These are phyloP conservation scores for Naganishia sp. DNA, from an alignment of 1,284 basidiomycete genomes.

Conservation along the genomic window DNA sequence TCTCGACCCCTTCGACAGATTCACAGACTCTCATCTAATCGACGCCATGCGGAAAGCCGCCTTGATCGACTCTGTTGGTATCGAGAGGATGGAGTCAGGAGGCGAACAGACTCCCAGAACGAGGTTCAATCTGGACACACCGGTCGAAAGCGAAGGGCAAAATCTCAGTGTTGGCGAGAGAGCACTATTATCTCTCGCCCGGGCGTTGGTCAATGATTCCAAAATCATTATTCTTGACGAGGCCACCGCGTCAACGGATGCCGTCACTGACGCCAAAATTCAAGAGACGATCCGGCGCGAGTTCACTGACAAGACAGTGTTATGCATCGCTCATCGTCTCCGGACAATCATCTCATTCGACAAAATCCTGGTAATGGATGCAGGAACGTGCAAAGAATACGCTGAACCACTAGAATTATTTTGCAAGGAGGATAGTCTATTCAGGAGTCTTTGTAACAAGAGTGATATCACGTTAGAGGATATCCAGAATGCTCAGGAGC, in stretches of 20 bases:
- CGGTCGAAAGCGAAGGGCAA: conserved; percentile 65
- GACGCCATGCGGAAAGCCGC: conserved; percentile 75
- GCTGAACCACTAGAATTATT: conserved; percentile 51
- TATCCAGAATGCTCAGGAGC: conserved; percentile 41
- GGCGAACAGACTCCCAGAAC: neutral
- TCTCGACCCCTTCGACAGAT: conserved; percentile 68
- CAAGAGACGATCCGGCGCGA: conserved; percentile 82
- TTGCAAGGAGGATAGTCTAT: conserved; percentile 45
- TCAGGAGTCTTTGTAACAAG: conserved; percentile 55
- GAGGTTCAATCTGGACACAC: conserved; percentile 61
- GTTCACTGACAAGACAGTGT: conserved; percentile 74
- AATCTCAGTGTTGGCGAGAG: conserved; percentile 63
- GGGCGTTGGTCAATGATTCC: conserved; percentile 75
- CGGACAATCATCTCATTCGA: conserved; percentile 64
- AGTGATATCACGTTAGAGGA: conserved; percentile 54
- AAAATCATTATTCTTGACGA: conserved; percentile 76
- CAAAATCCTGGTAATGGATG: conserved; percentile 50
- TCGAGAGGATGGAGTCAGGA: neutral
- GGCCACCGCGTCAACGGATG: conserved; percentile 68
- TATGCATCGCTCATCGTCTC: conserved; percentile 71
- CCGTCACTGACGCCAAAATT: conserved; percentile 75
- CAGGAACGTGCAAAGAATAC: conserved; percentile 47
- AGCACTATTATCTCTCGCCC: conserved; percentile 75
- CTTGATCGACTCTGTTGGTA: conserved; percentile 55
- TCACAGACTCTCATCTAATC: conserved; percentile 72